Conservation (phyloP, 2,329 filamentous ascomycete genomes). For the Cryphonectria radicalis region DNA sequence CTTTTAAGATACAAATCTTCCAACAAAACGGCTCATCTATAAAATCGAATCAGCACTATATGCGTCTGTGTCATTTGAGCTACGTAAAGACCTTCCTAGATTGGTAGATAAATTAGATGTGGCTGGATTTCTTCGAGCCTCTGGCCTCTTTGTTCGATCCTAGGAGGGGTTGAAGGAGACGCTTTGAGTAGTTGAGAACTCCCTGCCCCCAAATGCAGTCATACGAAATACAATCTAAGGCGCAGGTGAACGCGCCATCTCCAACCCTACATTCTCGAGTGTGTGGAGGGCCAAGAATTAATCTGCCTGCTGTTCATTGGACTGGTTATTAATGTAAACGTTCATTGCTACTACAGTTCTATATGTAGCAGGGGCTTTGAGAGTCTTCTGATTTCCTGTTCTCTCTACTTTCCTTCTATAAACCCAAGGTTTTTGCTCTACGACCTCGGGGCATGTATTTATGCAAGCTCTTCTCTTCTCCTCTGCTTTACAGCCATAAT, state of each 20-base stretch:
- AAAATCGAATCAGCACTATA: neutral
- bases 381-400: neutral
- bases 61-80: neutral
- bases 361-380: neutral
- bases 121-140: neutral
- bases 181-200: neutral
- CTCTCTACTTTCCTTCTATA: neutral
- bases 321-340: too few relatives aligned
- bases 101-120: neutral
- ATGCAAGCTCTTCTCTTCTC: neutral
- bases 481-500: neutral
- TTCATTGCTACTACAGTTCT: neutral
- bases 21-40: neutral
- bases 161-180: neutral
- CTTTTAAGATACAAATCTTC: neutral
- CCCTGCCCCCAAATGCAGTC: neutral
- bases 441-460: too few relatives aligned
- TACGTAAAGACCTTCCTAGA: neutral
- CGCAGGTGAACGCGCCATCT: neutral
- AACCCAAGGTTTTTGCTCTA: too few relatives aligned
- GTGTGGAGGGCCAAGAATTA: neutral
- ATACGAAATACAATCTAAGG: neutral
- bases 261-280: neutral
- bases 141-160: neutral
- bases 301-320: neutral